A percentile compares a stretch with the other conserved stretches of the same genome.
phyloP scores from a whole-genome alignment of 1,139 yeast genomes.

The Hansenula anomala region DNA sequence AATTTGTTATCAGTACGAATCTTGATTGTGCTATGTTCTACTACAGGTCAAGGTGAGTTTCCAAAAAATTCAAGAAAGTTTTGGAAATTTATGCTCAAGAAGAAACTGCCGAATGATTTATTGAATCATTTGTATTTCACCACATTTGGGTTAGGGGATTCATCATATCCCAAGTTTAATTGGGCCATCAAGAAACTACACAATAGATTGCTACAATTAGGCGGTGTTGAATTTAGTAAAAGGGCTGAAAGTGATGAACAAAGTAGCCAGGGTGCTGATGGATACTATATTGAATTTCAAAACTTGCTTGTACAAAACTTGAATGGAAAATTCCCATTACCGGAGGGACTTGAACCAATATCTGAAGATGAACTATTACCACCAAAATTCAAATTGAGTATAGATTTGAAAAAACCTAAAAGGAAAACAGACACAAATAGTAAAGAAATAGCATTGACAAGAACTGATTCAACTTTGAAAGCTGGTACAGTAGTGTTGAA shows the following conservation, averaged over 20 bases:
- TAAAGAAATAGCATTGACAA: conserved; percentile 24
- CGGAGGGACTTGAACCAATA: conserved; percentile 26
- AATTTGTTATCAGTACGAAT: conserved; percentile 43
- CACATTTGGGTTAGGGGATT: conserved; percentile 91
- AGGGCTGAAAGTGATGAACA: conserved; percentile 91
- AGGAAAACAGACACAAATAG: conserved; percentile 21
- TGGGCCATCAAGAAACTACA: conserved; percentile 83
- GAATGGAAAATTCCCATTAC: conserved; percentile 32
- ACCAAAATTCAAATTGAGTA: conserved; percentile 33
- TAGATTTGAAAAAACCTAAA: conserved; percentile 26
- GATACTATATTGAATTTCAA: conserved; percentile 75
- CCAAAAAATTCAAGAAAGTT: conserved; percentile 73
- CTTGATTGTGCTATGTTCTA: conserved; percentile 71
- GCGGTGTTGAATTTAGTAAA: conserved; percentile 65
- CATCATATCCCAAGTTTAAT: conserved; percentile 83
- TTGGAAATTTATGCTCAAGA: conserved; percentile 69
- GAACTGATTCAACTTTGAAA: conserved; percentile 23
- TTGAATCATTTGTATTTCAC: conserved; percentile 61
- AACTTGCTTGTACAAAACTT: conserved; percentile 42
- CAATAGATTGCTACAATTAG: conserved; percentile 70
- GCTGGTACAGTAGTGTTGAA: conserved; percentile 45
- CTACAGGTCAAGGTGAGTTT: conserved; percentile 94
- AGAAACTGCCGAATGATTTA: conserved; percentile 60
- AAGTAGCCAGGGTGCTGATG: conserved; percentile 71
- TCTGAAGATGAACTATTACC: conserved; percentile 39